Evolutionary conservation across 305 asterid species (phyloP).

Genomic region (Galium porrigens): DNA sequence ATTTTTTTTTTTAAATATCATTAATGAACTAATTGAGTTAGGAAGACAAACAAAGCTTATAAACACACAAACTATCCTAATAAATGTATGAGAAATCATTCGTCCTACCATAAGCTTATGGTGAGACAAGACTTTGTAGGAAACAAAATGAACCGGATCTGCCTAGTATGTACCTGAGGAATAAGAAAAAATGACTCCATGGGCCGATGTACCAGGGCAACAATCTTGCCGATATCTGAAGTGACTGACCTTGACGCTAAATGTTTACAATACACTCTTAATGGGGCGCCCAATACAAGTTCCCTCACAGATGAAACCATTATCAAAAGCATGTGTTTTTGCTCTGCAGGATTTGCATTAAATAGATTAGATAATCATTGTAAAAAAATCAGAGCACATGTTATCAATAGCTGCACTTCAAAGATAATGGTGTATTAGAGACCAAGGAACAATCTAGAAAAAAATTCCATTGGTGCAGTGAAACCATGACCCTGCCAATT

Average conservation of each 20-base stretch:
- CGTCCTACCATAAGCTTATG: too few relatives aligned
- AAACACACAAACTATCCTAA: too few relatives aligned
- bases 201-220: slow-evolving; percentile 82
- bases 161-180: slow-evolving; percentile 43
- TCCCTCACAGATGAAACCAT: slow-evolving; percentile 86
- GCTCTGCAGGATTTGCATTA: slow-evolving; percentile 30
- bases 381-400: slow-evolving; percentile 7
- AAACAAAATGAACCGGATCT: slow-evolving; percentile 6
- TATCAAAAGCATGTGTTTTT: slow-evolving; percentile 45
- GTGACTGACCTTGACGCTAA: slow-evolving; percentile 48
- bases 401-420: slow-evolving; percentile 5
- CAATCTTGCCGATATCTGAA: slow-evolving; percentile 42
- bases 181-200: slow-evolving; percentile 73
- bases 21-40: too few relatives aligned
- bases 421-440: not conserved
- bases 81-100: too few relatives aligned
- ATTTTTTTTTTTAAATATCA: too few relatives aligned
- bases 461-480: not conserved
- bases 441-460: not conserved
- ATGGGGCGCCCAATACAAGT: slow-evolving; percentile 80
- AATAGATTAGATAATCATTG: slow-evolving; percentile 8
- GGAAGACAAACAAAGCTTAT: too few relatives aligned
- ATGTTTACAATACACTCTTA: slow-evolving; percentile 61
- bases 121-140: too few relatives aligned
- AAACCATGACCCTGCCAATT: not conserved